Evolutionary conservation across 352 stramenopile species (phyloP).

Genomic region (Globisporangium iwayamae): DNA sequence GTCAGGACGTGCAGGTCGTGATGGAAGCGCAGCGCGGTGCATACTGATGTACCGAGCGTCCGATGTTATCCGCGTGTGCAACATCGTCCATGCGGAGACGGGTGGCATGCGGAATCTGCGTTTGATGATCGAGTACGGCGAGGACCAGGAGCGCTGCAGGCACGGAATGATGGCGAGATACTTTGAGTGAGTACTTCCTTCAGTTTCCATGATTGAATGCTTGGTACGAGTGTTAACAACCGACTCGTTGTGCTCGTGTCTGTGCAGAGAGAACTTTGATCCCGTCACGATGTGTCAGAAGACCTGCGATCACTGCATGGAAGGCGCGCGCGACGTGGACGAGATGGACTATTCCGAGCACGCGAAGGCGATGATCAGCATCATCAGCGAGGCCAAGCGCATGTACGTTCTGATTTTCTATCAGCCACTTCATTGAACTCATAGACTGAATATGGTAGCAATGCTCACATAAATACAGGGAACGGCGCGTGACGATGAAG

Average conservation of each 20-base stretch:
- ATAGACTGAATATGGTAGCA: background rate
- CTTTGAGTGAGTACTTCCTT: conserved; percentile 35
- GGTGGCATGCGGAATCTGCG: conserved; percentile 64
- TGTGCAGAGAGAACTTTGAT: conserved; percentile 40
- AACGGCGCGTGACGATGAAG: conserved; percentile 64
- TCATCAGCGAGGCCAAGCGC: conserved; percentile 42
- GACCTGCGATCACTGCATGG: conserved; percentile 51
- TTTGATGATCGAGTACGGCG: conserved; percentile 64
- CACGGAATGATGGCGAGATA: conserved; percentile 50
- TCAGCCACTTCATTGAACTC: background rate
- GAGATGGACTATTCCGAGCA: conserved; percentile 46
- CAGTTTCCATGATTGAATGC: background rate
- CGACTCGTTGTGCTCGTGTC: background rate
- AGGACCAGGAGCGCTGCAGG: conserved; percentile 32
- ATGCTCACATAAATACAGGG: conserved; percentile 21
- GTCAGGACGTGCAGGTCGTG: conserved; percentile 92
- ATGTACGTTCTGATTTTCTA: conserved; percentile 21
- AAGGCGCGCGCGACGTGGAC: conserved; percentile 16
- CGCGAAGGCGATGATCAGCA: conserved; percentile 40
- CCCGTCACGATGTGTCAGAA: conserved; percentile 30
- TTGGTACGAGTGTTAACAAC: background rate
- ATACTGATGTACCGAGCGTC: conserved; percentile 80
- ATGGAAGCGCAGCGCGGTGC: conserved; percentile 88
- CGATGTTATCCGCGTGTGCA: conserved; percentile 74
- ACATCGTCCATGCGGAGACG: conserved; percentile 57